A percentile compares a stretch with the other conserved stretches of the same genome.
These are phyloP conservation scores for Fibroporia radiculosa DNA, from an alignment of 768 basidiomycete genomes.

Conservation along the genomic window DNA sequence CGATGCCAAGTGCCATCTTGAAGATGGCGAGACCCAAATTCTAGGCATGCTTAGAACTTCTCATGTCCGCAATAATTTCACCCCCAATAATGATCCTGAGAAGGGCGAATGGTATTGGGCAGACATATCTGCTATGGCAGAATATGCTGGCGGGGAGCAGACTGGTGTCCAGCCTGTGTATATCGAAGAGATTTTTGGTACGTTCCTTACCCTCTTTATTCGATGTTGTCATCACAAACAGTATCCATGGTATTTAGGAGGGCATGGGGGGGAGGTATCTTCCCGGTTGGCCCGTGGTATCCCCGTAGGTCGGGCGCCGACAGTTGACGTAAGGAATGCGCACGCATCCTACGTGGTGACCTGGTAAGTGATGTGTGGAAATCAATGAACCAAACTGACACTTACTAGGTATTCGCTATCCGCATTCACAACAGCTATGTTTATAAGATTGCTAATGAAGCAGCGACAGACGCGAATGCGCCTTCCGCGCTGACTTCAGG, in stretches of 20 bases:
- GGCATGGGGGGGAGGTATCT: constrained; percentile 70
- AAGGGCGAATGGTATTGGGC: constrained; percentile 89
- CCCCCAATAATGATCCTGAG: constrained; percentile 79
- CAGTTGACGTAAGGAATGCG: constrained; percentile 85
- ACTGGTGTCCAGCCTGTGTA: constrained; percentile 80
- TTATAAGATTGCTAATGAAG: constrained; percentile 55
- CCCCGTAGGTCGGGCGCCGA: constrained; percentile 78
- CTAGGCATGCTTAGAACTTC: constrained; percentile 83
- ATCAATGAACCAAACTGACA: not conserved
- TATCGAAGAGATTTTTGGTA: constrained; percentile 88
- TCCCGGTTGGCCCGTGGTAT: constrained; percentile 56
- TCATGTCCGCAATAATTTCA: constrained; percentile 69
- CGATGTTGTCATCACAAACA: not conserved
- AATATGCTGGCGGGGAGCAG: constrained; percentile 63
- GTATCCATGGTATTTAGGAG: constrained; percentile 43
- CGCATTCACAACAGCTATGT: constrained; percentile 78
- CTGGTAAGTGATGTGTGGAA: constrained; percentile 47
- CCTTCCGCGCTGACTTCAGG: constrained; percentile 40
- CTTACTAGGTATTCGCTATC: constrained; percentile 79
- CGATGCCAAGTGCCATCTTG: constrained; percentile 25
- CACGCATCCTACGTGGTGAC: constrained; percentile 94
- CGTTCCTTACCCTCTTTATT: constrained; percentile 21
- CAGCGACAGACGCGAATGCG: constrained; percentile 41
- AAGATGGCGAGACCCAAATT: constrained; percentile 58
- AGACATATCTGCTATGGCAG: constrained; percentile 75